Base-by-base conservation (phyloP, 2,329 filamentous ascomycete genomes). In the Sporothrix humicola region DNA sequence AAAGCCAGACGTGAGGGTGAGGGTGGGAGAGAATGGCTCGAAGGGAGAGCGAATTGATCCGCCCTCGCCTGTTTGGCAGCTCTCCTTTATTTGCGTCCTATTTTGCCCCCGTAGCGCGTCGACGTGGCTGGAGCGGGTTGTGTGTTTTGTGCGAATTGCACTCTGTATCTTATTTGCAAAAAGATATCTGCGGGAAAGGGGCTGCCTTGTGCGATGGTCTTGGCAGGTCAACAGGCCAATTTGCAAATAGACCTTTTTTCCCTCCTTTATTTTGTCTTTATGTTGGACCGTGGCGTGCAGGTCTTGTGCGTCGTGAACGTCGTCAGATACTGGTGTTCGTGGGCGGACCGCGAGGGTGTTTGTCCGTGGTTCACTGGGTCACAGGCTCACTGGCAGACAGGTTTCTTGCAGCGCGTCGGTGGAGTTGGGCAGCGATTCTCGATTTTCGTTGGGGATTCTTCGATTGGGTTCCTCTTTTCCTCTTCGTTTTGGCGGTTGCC, bases 381-480 rank as follows among this genome's bases (percentile, higher is more conserved):
- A 48, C 26, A 50, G 56, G 58, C 44, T 17, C 42, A 17, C 54
- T 48, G 10, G 20, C 65, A 69, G 52, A 48, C 52, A 10, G 31
- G 31, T 37, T 37, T 61, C 15, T 42, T 52, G 66, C 48, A 44
- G 54, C 52, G 50, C 50, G 68, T 46, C 54, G 37, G 71, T 69
- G 63, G 71, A 73, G 63, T 69, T 73, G 63, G 72, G 72, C 65
- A 59, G 61, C 61, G 71, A 68, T 68, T 15, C 46, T 15, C 52
- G 20, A 13, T 17, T 69, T 54, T 54, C 17, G 48, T 42, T 54
- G 46, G 66, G 66, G 63, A 23, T 26, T 54, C 17, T 50, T 61
- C 26, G 17, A 61, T 65, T 50, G 44, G 56, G 69, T 63, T 26
- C 48, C 46, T 20, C 37, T 61, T 59, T 63, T 58, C 52, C 26